Evolutionary conservation across 2,329 filamentous ascomycete genomes (phyloP).

Genomic region (Aspergillus amoenus): DNA sequence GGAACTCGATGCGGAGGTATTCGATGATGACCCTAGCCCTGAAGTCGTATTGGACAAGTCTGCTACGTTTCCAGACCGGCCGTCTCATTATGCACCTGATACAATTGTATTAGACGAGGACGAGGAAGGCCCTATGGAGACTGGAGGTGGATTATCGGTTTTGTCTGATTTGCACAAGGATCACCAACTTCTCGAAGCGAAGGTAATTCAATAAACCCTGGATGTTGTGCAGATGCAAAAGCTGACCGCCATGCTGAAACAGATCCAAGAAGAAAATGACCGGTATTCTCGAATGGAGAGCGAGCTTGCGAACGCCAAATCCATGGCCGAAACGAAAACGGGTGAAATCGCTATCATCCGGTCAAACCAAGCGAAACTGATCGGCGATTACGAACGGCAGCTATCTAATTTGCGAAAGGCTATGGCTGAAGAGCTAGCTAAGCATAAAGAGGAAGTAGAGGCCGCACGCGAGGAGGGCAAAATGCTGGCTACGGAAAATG

Average conservation of each 20-base stretch:
- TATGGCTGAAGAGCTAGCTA: conserved; percentile 54
- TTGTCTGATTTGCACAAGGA: conserved; percentile 10
- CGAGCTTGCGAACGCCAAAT: conserved; percentile 41
- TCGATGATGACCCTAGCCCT: conserved; percentile 34
- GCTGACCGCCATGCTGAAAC: conserved; percentile 12
- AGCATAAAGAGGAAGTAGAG: conserved; percentile 56
- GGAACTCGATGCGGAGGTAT: conserved; percentile 44
- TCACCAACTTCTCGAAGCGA: conserved; percentile 23
- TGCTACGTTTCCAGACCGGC: conserved; percentile 8
- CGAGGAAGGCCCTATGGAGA: conserved; percentile 21
- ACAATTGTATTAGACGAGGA: conserved; percentile 23
- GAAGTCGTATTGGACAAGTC: conserved; percentile 14
- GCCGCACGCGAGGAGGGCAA: conserved; percentile 54
- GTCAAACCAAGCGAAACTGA: conserved; percentile 54
- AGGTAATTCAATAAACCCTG: conserved; percentile 20
- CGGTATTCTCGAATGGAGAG: conserved; percentile 38
- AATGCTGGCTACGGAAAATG: conserved; percentile 57
- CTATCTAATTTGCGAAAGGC: conserved; percentile 53
- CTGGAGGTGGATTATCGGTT: conserved; percentile 15
- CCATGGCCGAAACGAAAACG: conserved; percentile 50
- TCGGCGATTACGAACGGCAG: conserved; percentile 54
- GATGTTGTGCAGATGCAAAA: neutral
- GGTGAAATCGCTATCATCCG: conserved; percentile 64
- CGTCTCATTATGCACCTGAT: conserved; percentile 13
- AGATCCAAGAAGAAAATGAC: conserved; percentile 43